phyloP scores from a whole-genome alignment of 2,329 filamentous ascomycete species.

The Macrophomina pseudophaseolina region DNA sequence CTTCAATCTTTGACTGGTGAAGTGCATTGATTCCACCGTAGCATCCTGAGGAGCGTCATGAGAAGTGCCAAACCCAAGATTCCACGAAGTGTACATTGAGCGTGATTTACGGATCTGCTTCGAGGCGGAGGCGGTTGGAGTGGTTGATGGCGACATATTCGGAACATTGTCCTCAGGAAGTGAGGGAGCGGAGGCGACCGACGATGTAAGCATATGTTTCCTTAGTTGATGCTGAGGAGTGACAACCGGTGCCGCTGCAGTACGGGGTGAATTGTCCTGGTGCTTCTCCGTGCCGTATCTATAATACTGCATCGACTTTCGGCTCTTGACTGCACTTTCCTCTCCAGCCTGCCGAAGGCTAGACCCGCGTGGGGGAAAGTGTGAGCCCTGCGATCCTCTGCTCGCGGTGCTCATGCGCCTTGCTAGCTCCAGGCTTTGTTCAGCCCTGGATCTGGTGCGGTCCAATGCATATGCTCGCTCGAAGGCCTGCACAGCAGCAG shows the following conservation, averaged over 20 bases:
- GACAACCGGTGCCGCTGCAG: constrained; percentile 2
- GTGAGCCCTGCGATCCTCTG: constrained; percentile 43
- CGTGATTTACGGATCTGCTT: constrained; percentile 25
- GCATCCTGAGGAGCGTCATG: background rate
- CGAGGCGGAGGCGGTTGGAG: background rate
- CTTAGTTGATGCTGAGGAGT: constrained; percentile 25
- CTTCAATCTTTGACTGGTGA: background rate
- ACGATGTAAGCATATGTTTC: constrained; percentile 16
- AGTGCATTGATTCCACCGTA: background rate
- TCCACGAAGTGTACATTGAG: constrained; percentile 25
- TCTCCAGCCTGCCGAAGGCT: constrained; percentile 33
- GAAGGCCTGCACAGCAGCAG: constrained; percentile 45
- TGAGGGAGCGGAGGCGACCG: background rate
- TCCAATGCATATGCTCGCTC: constrained; percentile 38
- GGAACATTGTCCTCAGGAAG: constrained; percentile 28
- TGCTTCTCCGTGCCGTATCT: constrained; percentile 19
- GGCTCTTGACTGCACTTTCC: background rate
- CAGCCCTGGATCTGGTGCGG: constrained; percentile 29
- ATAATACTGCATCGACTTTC: constrained; percentile 28
- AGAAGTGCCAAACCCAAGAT: constrained; percentile 10
- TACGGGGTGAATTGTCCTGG: background rate
- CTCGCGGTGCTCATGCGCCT: constrained; percentile 43
- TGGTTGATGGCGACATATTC: constrained; percentile 27
- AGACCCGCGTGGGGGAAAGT: constrained; percentile 42
- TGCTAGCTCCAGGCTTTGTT: constrained; percentile 28